phyloP scores from a whole-genome alignment of 2,329 filamentous ascomycete species.

The Xylariaceae sp. region DNA sequence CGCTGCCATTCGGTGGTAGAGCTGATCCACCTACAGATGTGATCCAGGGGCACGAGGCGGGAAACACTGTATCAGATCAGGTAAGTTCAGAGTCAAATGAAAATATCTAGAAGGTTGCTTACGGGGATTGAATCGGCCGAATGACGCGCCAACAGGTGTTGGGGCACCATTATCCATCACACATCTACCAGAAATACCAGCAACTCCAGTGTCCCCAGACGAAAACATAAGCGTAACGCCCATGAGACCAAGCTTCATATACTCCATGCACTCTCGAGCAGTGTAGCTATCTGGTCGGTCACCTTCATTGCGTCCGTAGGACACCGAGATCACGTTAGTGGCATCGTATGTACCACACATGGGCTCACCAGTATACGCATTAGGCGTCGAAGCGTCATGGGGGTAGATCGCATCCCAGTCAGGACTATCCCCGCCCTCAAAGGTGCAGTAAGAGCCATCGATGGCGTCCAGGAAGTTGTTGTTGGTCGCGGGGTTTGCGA shows the following conservation, averaged over 20 bases:
- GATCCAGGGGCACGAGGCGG: conserved; percentile 15
- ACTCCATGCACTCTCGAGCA: conserved; percentile 56
- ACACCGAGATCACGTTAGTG: conserved; percentile 59
- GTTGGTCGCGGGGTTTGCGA: conserved; percentile 46
- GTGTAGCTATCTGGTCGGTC: conserved; percentile 55
- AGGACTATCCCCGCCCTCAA: conserved; percentile 18
- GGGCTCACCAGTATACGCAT: conserved; percentile 49
- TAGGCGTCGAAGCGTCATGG: conserved; percentile 46
- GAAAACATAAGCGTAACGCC: conserved; percentile 20
- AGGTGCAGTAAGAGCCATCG: conserved; percentile 21
- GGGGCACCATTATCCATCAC: conserved; percentile 1
- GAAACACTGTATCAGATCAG: conserved; percentile 2
- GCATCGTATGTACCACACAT: conserved; percentile 51
- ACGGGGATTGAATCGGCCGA: conserved; percentile 9
- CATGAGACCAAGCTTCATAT: conserved; percentile 18
- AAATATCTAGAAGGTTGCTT: background rate
- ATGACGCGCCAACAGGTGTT: background rate
- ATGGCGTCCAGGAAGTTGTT: conserved; percentile 43
- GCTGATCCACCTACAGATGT: conserved; percentile 13
- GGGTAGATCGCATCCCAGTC: conserved; percentile 38
- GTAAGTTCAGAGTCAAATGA: background rate
- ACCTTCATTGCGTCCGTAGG: conserved; percentile 58
- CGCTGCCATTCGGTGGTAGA: conserved; percentile 5
- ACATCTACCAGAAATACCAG: conserved; percentile 8
- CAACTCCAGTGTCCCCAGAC: conserved; percentile 19